Evolutionary conservation across 306 rosid genomes (phyloP).

Genomic region (Citrullus amarus): DNA sequence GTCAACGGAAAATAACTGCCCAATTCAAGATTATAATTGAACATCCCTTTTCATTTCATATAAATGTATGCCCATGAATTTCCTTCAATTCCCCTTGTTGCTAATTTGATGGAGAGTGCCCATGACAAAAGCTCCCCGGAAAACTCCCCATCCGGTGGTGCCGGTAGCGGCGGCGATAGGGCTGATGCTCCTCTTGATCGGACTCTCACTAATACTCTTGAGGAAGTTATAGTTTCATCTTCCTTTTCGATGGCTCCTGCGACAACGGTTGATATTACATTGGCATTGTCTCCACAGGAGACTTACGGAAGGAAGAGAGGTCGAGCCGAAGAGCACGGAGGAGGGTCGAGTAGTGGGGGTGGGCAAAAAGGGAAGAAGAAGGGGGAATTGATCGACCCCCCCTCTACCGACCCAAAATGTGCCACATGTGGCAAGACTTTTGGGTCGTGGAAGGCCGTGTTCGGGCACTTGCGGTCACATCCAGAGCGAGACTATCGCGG

Average conservation of each 20-base stretch:
- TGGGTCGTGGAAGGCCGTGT: slow-evolving; percentile 22
- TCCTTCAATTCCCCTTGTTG: neutral
- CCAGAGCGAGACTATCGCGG: slow-evolving; percentile 20
- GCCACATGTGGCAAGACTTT: slow-evolving; percentile 11
- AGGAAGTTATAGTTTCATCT: neutral
- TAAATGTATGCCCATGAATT: neutral
- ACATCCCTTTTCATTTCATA: neutral
- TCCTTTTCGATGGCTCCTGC: neutral
- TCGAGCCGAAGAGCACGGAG: neutral
- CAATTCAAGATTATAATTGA: neutral
- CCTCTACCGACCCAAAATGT: neutral
- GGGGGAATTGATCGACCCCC: slow-evolving; percentile 3
- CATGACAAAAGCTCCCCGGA: neutral
- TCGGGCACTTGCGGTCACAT: slow-evolving; percentile 23
- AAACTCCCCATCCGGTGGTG: neutral
- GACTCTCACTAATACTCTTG: neutral
- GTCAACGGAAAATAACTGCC: neutral
- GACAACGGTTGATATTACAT: neutral
- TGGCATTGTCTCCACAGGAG: neutral
- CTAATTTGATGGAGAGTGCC: neutral
- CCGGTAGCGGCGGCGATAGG: neutral
- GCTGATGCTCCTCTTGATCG: neutral
- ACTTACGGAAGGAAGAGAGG: neutral
- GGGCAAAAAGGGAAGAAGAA: neutral
- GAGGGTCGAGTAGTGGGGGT: neutral